Evolutionary conservation across 2,329 filamentous ascomycete genomes (phyloP).

Genomic region (Trichoderma citrinoviride): DNA sequence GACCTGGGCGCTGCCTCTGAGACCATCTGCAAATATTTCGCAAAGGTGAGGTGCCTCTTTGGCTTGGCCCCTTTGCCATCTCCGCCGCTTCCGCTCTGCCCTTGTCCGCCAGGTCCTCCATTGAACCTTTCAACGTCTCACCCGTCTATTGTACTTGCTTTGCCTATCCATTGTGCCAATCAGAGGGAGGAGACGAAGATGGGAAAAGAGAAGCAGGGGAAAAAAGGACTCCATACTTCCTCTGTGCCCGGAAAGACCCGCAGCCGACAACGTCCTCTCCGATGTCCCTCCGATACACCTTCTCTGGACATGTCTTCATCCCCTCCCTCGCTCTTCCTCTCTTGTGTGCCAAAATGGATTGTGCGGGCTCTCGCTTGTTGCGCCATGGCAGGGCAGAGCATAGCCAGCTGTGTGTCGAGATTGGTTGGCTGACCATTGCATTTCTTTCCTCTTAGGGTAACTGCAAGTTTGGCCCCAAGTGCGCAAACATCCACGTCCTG

Average conservation of each 20-base stretch:
- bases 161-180: background rate
- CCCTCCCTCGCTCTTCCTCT: background rate
- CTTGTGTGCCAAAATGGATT: background rate
- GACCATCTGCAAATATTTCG: slow-evolving; percentile 97
- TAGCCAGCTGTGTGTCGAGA: background rate
- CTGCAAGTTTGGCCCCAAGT: slow-evolving; percentile 98
- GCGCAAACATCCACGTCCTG: slow-evolving; percentile 92
- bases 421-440: slow-evolving; percentile 14
- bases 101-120: background rate
- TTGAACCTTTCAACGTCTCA: background rate
- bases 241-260: slow-evolving; percentile 16
- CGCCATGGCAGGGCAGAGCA: background rate
- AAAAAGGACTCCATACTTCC: background rate
- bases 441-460: slow-evolving; percentile 64
- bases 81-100: background rate
- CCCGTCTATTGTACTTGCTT: background rate
- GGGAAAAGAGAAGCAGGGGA: background rate
- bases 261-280: background rate
- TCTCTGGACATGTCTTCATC: background rate
- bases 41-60: slow-evolving; percentile 66
- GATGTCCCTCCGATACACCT: background rate
- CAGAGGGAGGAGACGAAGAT: background rate
- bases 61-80: slow-evolving; percentile 22
- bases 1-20: slow-evolving; percentile 81
- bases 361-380: background rate